Evolutionary conservation across 495 filamentous ascomycete genomes (phyloP).

Genomic region (Glarea lozoyensis): DNA sequence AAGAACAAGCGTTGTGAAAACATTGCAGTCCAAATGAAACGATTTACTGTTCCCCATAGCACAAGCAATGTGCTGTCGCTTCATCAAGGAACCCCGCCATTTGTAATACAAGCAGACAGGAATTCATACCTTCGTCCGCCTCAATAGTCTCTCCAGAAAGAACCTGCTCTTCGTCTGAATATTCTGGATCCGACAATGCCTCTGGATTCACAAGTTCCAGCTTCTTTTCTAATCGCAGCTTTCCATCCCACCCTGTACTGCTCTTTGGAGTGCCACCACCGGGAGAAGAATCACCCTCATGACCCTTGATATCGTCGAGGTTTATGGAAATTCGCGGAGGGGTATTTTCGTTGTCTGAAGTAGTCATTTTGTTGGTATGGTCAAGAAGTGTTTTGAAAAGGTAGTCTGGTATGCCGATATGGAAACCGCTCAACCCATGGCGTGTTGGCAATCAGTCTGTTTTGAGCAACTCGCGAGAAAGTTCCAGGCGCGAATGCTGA

Average conservation of each 20-base stretch:
- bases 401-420: not conserved
- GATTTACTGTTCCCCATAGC: too few species aligned
- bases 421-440: constrained; percentile 6
- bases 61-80: not conserved
- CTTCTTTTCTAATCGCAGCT: constrained; percentile 61
- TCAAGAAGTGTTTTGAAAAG: not conserved
- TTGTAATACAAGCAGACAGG: too few species aligned
- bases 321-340: constrained; percentile 17
- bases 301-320: constrained; percentile 13
- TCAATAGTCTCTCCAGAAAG: constrained; percentile 64
- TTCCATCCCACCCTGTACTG: constrained; percentile 89
- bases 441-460: not conserved
- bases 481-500: not conserved
- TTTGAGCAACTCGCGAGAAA: not conserved
- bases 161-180: constrained; percentile 73
- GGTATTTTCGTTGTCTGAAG: constrained; percentile 18
- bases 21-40: too few species aligned
- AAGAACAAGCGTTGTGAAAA: too few species aligned
- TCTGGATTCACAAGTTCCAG: constrained; percentile 64
- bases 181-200: constrained; percentile 70
- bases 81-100: not conserved
- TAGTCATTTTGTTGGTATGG: constrained; percentile 7
- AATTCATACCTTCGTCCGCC: constrained; percentile 66
- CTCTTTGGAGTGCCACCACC: constrained; percentile 26
- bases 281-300: constrained; percentile 16